phyloP scores from a whole-genome alignment of 1,139 yeast species.

The Debaryomycetaceae sp. region DNA sequence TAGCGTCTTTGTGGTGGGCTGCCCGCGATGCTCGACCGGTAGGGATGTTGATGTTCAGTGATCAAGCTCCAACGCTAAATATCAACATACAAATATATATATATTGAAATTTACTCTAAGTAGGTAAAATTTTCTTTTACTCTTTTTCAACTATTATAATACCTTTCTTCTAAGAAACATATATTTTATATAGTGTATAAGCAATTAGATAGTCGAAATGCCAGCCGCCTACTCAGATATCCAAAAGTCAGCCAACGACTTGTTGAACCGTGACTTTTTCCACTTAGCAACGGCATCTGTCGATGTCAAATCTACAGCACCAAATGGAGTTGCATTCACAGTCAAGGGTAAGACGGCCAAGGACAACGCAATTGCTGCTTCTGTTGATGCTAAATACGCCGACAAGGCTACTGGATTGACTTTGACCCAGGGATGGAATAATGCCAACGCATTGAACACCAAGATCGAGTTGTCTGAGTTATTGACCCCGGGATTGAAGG shows the following conservation, averaged over 20 bases:
- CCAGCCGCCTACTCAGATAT: conserved; percentile 87
- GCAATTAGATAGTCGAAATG: neutral
- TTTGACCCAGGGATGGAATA: conserved; percentile 96
- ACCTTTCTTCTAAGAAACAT: neutral
- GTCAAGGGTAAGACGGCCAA: conserved; percentile 89
- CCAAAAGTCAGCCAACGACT: conserved; percentile 85
- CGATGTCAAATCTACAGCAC: conserved; percentile 89
- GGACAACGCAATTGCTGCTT: conserved; percentile 82
- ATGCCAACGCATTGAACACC: conserved; percentile 88
- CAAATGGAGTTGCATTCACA: conserved; percentile 94
- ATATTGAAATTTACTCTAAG: neutral
- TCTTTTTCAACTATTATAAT: neutral
- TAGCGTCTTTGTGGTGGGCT: no score
- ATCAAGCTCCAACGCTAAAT: no score
- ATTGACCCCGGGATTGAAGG: conserved; percentile 92
- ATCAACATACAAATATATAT: no score
- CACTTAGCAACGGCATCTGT: conserved; percentile 84
- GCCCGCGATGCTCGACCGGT: no score
- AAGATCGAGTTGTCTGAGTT: conserved; percentile 91
- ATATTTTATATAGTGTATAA: neutral
- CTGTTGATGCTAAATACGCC: conserved; percentile 86
- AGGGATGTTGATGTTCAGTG: no score
- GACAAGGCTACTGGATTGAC: conserved; percentile 94
- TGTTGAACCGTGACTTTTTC: conserved; percentile 89
- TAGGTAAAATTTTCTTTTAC: neutral